Evolutionary conservation across 495 filamentous ascomycete species (phyloP).

Genomic region (Thermothielavioides terrestris): DNA sequence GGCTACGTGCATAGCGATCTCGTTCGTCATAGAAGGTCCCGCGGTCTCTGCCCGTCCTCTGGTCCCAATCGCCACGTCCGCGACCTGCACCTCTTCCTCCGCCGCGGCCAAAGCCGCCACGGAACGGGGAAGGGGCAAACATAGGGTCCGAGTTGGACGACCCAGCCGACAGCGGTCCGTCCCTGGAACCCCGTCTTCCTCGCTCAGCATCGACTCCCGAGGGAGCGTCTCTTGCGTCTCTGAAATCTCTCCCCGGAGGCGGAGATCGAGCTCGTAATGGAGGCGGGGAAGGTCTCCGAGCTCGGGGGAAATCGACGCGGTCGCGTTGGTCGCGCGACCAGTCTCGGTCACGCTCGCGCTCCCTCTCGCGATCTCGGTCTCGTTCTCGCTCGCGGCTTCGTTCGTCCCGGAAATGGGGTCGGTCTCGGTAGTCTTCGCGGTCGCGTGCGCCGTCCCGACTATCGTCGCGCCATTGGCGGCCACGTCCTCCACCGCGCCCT

Average conservation of each 20-base stretch:
- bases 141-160: slow-evolving; percentile 61
- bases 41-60: slow-evolving; percentile 49
- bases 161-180: slow-evolving; percentile 56
- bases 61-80: slow-evolving; percentile 61
- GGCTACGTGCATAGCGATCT: slow-evolving; percentile 49
- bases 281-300: slow-evolving; percentile 38
- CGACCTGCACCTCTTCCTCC: slow-evolving; percentile 47
- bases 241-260: slow-evolving; percentile 21
- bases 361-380: slow-evolving; percentile 9
- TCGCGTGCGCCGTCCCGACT: slow-evolving; percentile 54
- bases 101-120: slow-evolving; percentile 43
- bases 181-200: slow-evolving; percentile 44
- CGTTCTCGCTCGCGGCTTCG: slow-evolving; percentile 31
- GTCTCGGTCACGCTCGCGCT: slow-evolving; percentile 20
- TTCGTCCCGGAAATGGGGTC: slow-evolving; percentile 41
- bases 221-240: slow-evolving; percentile 30
- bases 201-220: slow-evolving; percentile 43
- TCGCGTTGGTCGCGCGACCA: slow-evolving; percentile 28
- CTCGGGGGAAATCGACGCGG: slow-evolving; percentile 34
- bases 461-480: slow-evolving; percentile 47
- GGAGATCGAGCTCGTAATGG: slow-evolving; percentile 36
- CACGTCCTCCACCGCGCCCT: slow-evolving; percentile 28
- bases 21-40: slow-evolving; percentile 43
- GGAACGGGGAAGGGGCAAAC: slow-evolving; percentile 40
- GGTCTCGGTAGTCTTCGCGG: slow-evolving; percentile 48